These are phyloP conservation scores for Phytopythium boreale DNA, from an alignment of 352 stramenopile genomes.

Conservation along the genomic window DNA sequence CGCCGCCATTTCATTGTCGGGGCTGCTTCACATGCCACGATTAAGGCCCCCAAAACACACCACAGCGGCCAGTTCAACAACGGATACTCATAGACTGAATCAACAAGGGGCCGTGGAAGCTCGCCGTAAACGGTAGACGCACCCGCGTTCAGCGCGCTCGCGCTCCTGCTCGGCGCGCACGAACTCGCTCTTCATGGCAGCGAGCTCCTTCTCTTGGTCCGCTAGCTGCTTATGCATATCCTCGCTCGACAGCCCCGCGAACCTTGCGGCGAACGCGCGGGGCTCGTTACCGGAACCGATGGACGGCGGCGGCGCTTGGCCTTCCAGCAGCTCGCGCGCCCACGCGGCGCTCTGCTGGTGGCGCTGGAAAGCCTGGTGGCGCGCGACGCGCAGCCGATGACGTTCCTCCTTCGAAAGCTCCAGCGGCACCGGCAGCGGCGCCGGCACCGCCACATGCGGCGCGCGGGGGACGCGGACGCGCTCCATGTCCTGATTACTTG, in stretches of 20 bases:
- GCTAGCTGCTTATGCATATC: slow-evolving; percentile 17
- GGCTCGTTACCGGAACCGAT: background rate
- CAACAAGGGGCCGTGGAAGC: background rate
- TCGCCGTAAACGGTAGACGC: background rate
- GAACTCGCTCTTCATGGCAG: slow-evolving; percentile 16
- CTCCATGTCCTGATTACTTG: no score
- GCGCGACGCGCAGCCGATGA: slow-evolving; percentile 42
- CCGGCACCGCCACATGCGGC: slow-evolving; percentile 33
- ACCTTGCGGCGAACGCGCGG: slow-evolving; percentile 4
- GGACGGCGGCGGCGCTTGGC: background rate
- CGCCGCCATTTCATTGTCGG: slow-evolving; percentile 18
- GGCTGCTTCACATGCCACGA: background rate
- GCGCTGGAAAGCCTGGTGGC: slow-evolving; percentile 56
- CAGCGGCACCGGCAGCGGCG: slow-evolving; percentile 22
- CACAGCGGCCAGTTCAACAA: background rate
- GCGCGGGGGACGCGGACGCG: slow-evolving; percentile 19
- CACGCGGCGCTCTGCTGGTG: slow-evolving; percentile 64
- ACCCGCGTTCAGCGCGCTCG: slow-evolving; percentile 21
- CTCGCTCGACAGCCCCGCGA: slow-evolving; percentile 7
- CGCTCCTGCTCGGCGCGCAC: slow-evolving; percentile 13
- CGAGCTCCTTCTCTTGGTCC: slow-evolving; percentile 12
- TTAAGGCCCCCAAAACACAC: background rate
- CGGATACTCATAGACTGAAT: background rate
- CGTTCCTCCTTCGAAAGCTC: slow-evolving; percentile 44
- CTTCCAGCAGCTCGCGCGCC: slow-evolving; percentile 35